Evolutionary conservation across 495 filamentous ascomycete species (phyloP).

Genomic region (Stereocaulon alpinum): DNA sequence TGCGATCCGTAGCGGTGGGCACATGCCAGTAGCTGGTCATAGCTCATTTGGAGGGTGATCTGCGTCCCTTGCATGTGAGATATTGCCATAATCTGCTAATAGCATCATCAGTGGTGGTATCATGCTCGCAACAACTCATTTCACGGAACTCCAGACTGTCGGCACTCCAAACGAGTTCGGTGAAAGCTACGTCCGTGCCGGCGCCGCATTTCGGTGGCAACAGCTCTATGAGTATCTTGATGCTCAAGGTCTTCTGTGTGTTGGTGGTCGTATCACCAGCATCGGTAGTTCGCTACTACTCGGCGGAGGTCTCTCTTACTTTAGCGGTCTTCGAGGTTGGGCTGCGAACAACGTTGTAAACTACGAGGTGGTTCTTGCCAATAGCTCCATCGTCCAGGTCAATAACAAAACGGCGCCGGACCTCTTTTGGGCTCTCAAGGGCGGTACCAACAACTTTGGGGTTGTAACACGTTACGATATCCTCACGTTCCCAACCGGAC

Average conservation of each 20-base stretch:
- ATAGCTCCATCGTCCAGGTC: conserved; percentile 26
- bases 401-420: conserved; percentile 21
- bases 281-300: too few relatives aligned
- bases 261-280: too few relatives aligned
- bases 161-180: conserved; percentile 29
- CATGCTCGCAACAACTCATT: conserved; percentile 24
- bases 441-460: conserved; percentile 32
- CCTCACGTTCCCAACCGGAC: conserved; percentile 11
- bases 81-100: too few relatives aligned
- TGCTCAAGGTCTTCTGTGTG: conserved; percentile 34
- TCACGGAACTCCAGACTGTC: too few relatives aligned
- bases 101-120: conserved; percentile 26
- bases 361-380: conserved; percentile 28
- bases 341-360: conserved; percentile 15
- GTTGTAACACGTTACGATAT: conserved; percentile 30
- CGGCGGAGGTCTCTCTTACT: conserved; percentile 24
- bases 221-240: too few relatives aligned
- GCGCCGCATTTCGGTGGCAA: too few relatives aligned
- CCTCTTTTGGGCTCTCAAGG: conserved; percentile 29
- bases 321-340: conserved; percentile 25
- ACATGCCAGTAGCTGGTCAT: conserved; percentile 17
- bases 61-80: too few relatives aligned
- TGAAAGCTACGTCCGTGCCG: conserved; percentile 26
- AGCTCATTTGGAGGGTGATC: too few relatives aligned
- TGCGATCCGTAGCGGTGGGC: conserved; percentile 13